These are phyloP conservation scores for Colletotrichum higginsianum DNA, from an alignment of 2,329 filamentous ascomycete genomes.

Conservation along the genomic window DNA sequence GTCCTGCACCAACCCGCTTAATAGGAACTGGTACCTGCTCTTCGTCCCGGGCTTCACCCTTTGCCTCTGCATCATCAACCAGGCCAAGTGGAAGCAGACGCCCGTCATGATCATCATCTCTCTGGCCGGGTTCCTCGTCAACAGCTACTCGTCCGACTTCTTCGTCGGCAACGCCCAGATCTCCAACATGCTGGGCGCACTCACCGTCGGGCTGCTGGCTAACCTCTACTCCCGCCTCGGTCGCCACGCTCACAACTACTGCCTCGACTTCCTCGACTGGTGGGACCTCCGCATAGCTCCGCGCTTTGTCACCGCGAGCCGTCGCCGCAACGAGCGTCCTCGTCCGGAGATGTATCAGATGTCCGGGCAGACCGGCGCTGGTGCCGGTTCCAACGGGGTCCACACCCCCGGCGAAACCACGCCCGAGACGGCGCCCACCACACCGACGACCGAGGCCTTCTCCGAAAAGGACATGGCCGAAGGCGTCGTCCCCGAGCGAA, in stretches of 20 bases:
- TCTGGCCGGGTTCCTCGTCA: slow-evolving; percentile 81
- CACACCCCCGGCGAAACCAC: slow-evolving; percentile 26
- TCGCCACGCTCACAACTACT: slow-evolving; percentile 69
- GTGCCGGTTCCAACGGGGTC: not conserved
- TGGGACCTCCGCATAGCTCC: slow-evolving; percentile 66
- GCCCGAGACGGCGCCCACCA: slow-evolving; percentile 34
- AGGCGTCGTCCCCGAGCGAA: slow-evolving; percentile 44
- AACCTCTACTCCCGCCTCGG: slow-evolving; percentile 84
- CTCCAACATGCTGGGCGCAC: slow-evolving; percentile 82
- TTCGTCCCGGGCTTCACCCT: slow-evolving; percentile 79
- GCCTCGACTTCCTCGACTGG: slow-evolving; percentile 62
- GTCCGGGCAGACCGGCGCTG: slow-evolving; percentile 25
- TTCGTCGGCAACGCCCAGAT: slow-evolving; percentile 82
- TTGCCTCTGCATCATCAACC: slow-evolving; percentile 83
- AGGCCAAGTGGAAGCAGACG: slow-evolving; percentile 84
- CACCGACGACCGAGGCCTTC: slow-evolving; percentile 12
- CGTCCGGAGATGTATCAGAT: slow-evolving; percentile 45
- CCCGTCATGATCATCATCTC: slow-evolving; percentile 84
- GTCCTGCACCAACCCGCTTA: slow-evolving; percentile 54
- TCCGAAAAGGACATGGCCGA: slow-evolving; percentile 44
- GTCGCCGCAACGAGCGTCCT: slow-evolving; percentile 43
- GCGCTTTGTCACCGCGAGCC: slow-evolving; percentile 50
- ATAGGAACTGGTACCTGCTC: slow-evolving; percentile 64
- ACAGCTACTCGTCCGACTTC: slow-evolving; percentile 77
- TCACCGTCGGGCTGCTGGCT: slow-evolving; percentile 82